Conservation (phyloP, 768 basidiomycete genomes). For the Amyloporia xantha region DNA sequence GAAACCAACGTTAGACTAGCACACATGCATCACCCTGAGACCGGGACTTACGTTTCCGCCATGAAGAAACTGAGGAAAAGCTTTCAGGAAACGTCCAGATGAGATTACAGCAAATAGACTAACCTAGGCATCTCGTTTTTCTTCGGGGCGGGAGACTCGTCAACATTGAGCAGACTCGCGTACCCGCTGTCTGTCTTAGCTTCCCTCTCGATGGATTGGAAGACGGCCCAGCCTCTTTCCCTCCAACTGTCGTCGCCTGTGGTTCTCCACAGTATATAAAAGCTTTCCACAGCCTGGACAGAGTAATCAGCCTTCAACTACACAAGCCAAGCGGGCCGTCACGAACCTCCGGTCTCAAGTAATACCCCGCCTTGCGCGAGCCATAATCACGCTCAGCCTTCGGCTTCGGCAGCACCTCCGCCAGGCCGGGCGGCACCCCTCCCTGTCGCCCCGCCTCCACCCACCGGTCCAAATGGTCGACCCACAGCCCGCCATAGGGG, state of each 20-base stretch:
- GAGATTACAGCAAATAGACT: no score
- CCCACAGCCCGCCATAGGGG: constrained; percentile 13
- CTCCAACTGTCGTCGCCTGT: constrained; percentile 69
- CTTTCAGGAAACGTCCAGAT: no score
- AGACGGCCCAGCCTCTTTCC: constrained; percentile 65
- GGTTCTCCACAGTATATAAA: constrained; percentile 66
- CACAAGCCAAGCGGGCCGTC: no score
- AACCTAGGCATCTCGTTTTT: constrained; percentile 69
- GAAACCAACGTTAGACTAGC: not conserved
- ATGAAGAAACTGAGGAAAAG: constrained; percentile 42
- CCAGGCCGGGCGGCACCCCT: constrained; percentile 49
- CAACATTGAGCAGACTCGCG: constrained; percentile 48
- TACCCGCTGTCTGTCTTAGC: constrained; percentile 57
- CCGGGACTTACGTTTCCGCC: constrained; percentile 41
- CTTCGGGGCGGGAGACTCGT: constrained; percentile 32
- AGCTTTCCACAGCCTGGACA: constrained; percentile 72
- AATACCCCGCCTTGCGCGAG: constrained; percentile 39
- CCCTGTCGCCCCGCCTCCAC: constrained; percentile 17
- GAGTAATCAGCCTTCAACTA: no score
- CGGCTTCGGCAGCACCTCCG: constrained; percentile 31
- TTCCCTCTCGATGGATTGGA: constrained; percentile 57
- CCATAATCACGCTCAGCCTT: constrained; percentile 42
- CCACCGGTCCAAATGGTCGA: constrained; percentile 43
- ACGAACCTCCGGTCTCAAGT: constrained; percentile 65
- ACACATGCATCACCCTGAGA: not conserved